Evolutionary conservation across 495 filamentous ascomycete genomes (phyloP).

Genomic region (Copromyces sp.): DNA sequence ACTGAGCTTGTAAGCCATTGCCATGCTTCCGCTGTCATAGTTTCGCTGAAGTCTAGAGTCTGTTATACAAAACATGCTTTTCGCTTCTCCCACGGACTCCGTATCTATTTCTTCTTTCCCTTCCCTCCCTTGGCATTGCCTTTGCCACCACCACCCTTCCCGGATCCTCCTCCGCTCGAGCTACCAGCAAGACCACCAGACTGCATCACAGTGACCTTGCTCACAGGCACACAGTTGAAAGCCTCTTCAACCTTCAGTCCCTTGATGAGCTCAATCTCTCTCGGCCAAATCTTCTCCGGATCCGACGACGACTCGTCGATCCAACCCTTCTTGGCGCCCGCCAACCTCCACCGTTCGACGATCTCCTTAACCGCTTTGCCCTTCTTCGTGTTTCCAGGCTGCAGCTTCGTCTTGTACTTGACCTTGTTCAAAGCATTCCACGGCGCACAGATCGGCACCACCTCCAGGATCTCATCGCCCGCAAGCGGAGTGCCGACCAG

Average conservation of each 20-base stretch:
- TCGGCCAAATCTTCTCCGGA: slow-evolving; percentile 66
- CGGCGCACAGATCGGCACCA: slow-evolving; percentile 82
- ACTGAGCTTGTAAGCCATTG: not conserved
- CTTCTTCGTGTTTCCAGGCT: slow-evolving; percentile 84
- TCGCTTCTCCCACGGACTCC: not conserved
- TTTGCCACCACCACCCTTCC: slow-evolving; percentile 29
- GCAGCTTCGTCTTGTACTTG: slow-evolving; percentile 88
- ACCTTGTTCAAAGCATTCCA: slow-evolving; percentile 68
- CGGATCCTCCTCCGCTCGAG: slow-evolving; percentile 29
- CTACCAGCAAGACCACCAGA: slow-evolving; percentile 39
- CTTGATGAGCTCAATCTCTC: slow-evolving; percentile 74
- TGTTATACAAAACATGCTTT: not conserved
- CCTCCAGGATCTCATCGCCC: slow-evolving; percentile 82
- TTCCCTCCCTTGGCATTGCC: slow-evolving; percentile 9
- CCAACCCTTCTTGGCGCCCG: slow-evolving; percentile 43
- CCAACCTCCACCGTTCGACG: slow-evolving; percentile 60
- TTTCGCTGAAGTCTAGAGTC: not conserved
- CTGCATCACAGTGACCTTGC: slow-evolving; percentile 77
- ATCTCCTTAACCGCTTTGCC: slow-evolving; percentile 92
- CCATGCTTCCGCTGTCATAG: not conserved
- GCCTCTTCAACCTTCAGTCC: slow-evolving; percentile 74
- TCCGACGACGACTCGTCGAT: slow-evolving; percentile 50
- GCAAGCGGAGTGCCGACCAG: slow-evolving; percentile 67
- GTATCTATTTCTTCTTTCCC: slow-evolving; percentile 4
- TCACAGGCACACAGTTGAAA: slow-evolving; percentile 68